Conservation (phyloP, 768 basidiomycete species). For the Xerocomellus amylosporus region DNA sequence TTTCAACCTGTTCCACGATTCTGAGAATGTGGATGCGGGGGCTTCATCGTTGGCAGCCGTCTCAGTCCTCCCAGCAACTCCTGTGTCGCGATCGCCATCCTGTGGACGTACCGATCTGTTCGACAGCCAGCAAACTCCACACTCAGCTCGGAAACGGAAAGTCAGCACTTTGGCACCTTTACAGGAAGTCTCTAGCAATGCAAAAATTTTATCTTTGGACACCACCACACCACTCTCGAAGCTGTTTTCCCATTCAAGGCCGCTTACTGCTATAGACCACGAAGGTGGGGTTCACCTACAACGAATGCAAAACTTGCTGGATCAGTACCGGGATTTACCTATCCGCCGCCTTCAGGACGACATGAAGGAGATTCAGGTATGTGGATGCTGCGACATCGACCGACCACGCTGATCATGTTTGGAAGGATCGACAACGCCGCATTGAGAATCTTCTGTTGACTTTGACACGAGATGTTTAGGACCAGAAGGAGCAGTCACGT, state of each 20-base stretch:
- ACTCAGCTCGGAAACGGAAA: slow-evolving; percentile 23
- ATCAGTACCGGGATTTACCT: slow-evolving; percentile 62
- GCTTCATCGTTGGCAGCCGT: slow-evolving; percentile 8
- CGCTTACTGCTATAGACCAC: slow-evolving; percentile 24
- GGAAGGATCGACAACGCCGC: slow-evolving; percentile 68
- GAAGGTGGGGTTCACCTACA: slow-evolving; percentile 44
- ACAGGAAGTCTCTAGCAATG: slow-evolving; percentile 29
- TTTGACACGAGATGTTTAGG: slow-evolving; percentile 66
- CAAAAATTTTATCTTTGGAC: slow-evolving; percentile 30
- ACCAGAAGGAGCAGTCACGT: slow-evolving; percentile 19
- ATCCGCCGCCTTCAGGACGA: slow-evolving; percentile 69
- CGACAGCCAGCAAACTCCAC: slow-evolving; percentile 11
- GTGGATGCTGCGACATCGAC: slow-evolving; percentile 12
- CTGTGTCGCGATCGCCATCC: slow-evolving; percentile 9
- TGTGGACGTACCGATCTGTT: not conserved
- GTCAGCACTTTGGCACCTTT: slow-evolving; percentile 26
- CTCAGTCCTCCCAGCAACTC: slow-evolving; percentile 9
- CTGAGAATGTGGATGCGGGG: slow-evolving; percentile 40
- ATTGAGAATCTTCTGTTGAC: slow-evolving; percentile 71
- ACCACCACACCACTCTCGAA: slow-evolving; percentile 26
- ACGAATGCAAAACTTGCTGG: slow-evolving; percentile 59
- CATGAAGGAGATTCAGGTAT: slow-evolving; percentile 79
- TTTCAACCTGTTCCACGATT: slow-evolving; percentile 49
- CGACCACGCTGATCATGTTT: slow-evolving; percentile 1
- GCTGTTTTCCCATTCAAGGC: slow-evolving; percentile 27